phyloP scores from a whole-genome alignment of 805 yeast species.

The Maudiozyma bulderi region DNA sequence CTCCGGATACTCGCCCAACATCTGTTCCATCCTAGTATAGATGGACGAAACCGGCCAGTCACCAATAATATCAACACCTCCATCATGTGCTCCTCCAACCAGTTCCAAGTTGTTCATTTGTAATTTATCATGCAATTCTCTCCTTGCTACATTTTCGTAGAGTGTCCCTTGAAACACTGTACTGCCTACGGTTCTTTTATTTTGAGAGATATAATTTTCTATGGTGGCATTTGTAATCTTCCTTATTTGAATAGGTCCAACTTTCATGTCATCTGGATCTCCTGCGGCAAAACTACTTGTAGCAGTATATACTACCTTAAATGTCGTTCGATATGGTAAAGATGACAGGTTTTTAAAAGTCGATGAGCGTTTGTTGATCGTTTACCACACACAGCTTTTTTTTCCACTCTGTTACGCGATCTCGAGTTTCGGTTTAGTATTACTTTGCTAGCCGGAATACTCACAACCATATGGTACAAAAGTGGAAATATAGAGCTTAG shows the following conservation, averaged over 20 bases:
- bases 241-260: background rate
- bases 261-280: background rate
- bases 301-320: background rate
- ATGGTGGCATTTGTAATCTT: constrained; percentile 12
- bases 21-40: constrained; percentile 3
- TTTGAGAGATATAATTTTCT: constrained; percentile 12
- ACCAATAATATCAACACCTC: constrained; percentile 27
- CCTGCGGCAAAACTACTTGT: background rate
- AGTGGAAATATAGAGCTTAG: too few species aligned
- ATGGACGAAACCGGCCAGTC: constrained; percentile 18
- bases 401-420: too few species aligned
- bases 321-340: background rate
- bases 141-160: constrained; percentile 26
- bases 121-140: constrained; percentile 21
- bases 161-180: constrained; percentile 28
- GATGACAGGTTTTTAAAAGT: too few species aligned
- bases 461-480: too few species aligned
- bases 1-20: background rate
- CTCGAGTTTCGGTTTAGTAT: too few species aligned
- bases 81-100: constrained; percentile 29
- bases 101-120: constrained; percentile 6
- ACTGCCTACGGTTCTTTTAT: constrained; percentile 16
- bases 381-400: too few species aligned
- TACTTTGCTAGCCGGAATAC: too few species aligned
- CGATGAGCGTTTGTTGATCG: too few species aligned